Evolutionary conservation across 495 filamentous ascomycete species (phyloP).

Genomic region (Filosporella fistucella): DNA sequence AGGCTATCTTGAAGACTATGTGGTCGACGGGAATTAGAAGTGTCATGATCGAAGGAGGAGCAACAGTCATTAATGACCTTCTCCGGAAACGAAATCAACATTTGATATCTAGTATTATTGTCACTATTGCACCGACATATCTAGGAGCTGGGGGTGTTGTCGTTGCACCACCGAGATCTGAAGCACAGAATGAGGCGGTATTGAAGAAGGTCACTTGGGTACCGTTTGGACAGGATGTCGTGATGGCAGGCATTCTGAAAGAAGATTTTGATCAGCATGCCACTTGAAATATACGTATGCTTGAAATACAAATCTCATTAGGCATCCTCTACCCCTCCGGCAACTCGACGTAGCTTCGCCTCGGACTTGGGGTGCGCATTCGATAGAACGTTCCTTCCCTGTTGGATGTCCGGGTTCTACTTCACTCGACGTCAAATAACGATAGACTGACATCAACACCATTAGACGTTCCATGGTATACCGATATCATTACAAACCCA

Average conservation of each 20-base stretch:
- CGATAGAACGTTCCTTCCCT: too few relatives aligned
- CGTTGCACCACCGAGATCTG: constrained; percentile 51
- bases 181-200: constrained; percentile 49
- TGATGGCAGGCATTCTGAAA: constrained; percentile 52
- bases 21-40: constrained; percentile 46
- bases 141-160: constrained; percentile 73
- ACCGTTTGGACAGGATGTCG: constrained; percentile 71
- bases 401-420: too few relatives aligned
- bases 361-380: too few relatives aligned
- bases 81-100: constrained; percentile 54
- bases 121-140: constrained; percentile 83
- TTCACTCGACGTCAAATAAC: too few relatives aligned
- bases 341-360: too few relatives aligned
- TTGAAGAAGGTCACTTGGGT: constrained; percentile 67
- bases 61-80: constrained; percentile 69
- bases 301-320: too few relatives aligned
- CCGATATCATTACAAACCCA: too few relatives aligned
- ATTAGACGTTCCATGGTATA: too few relatives aligned
- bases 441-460: too few relatives aligned
- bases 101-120: constrained; percentile 68
- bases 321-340: too few relatives aligned
- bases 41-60: constrained; percentile 88
- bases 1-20: constrained; percentile 10
- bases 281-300: too few relatives aligned
- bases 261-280: too few relatives aligned